These are phyloP conservation scores for Cadophora sp. DNA, from an alignment of 2,329 filamentous ascomycete genomes.

Conservation along the genomic window DNA sequence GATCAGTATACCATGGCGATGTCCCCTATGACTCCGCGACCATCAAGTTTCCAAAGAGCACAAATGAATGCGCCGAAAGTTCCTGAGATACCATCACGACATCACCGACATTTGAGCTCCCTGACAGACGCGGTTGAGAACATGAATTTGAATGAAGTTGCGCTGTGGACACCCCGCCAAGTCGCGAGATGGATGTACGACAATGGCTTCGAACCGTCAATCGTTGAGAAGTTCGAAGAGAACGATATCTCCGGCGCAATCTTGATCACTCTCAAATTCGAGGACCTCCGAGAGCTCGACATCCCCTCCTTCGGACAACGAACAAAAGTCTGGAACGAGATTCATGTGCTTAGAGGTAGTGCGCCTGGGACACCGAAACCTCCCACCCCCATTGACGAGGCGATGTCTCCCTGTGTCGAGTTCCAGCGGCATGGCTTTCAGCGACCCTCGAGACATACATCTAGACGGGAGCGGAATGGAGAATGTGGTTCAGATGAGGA, in stretches of 20 bases:
- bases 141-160: slow-evolving; percentile 65
- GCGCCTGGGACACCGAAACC: slow-evolving; percentile 57
- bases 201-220: slow-evolving; percentile 75
- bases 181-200: slow-evolving; percentile 88
- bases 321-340: slow-evolving; percentile 81
- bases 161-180: slow-evolving; percentile 75
- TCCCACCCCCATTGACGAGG: slow-evolving; percentile 66
- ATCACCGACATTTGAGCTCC: slow-evolving; percentile 55
- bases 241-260: slow-evolving; percentile 94
- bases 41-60: slow-evolving; percentile 47
- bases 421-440: slow-evolving; percentile 12
- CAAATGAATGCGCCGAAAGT: slow-evolving; percentile 34
- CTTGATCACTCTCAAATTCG: slow-evolving; percentile 88
- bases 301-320: slow-evolving; percentile 84
- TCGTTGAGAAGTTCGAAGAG: slow-evolving; percentile 84
- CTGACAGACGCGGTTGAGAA: slow-evolving; percentile 63
- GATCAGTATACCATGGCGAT: slow-evolving; percentile 65
- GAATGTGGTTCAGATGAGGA: slow-evolving; percentile 40
- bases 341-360: slow-evolving; percentile 70
- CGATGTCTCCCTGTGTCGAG: slow-evolving; percentile 48
- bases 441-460: slow-evolving; percentile 33
- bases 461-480: slow-evolving; percentile 31
- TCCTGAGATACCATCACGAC: slow-evolving; percentile 37
- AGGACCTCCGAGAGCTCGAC: slow-evolving; percentile 82
- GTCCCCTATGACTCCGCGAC: slow-evolving; percentile 76